phyloP scores from a whole-genome alignment of 2,329 filamentous ascomycete species.

The Fusarium sp. region DNA sequence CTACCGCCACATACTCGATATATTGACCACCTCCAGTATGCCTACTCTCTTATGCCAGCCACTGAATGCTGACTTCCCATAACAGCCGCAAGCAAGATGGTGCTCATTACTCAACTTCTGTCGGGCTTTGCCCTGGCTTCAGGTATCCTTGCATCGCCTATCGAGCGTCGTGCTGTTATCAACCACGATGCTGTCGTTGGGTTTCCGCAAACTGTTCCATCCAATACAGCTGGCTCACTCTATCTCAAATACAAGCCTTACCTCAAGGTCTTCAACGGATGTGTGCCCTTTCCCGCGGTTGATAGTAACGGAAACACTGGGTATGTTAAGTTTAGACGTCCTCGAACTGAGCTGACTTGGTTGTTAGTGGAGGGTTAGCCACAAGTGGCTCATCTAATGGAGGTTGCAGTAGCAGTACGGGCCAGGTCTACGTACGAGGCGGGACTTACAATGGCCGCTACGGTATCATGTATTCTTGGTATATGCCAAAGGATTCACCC shows the following conservation, averaged over 20 bases:
- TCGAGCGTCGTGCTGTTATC: constrained; percentile 44
- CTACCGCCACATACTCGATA: background rate
- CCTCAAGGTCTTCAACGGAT: constrained; percentile 63
- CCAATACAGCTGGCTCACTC: constrained; percentile 39
- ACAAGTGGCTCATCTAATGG: constrained; percentile 44
- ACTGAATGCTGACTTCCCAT: background rate
- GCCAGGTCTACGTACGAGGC: constrained; percentile 53
- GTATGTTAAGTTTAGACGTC: constrained; percentile 5
- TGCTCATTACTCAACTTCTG: constrained; percentile 30
- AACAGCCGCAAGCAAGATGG: constrained; percentile 18
- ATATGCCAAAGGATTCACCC: constrained; percentile 56
- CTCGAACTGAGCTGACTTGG: background rate
- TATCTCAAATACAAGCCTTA: constrained; percentile 50
- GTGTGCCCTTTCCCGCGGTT: constrained; percentile 70
- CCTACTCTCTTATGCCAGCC: background rate
- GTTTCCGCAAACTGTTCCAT: constrained; percentile 45
- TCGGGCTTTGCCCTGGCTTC: constrained; percentile 32
- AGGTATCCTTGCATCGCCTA: constrained; percentile 34
- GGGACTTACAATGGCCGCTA: constrained; percentile 45
- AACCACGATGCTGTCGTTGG: constrained; percentile 46
- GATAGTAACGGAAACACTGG: constrained; percentile 64
- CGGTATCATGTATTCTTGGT: constrained; percentile 57
- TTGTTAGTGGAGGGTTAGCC: constrained; percentile 46
- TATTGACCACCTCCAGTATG: background rate
- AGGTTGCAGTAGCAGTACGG: constrained; percentile 48